Evolutionary conservation across 2,329 filamentous ascomycete genomes (phyloP), one percentile per base, ranked within the genome.

Genomic region (Aspergillus fructus): DNA sequence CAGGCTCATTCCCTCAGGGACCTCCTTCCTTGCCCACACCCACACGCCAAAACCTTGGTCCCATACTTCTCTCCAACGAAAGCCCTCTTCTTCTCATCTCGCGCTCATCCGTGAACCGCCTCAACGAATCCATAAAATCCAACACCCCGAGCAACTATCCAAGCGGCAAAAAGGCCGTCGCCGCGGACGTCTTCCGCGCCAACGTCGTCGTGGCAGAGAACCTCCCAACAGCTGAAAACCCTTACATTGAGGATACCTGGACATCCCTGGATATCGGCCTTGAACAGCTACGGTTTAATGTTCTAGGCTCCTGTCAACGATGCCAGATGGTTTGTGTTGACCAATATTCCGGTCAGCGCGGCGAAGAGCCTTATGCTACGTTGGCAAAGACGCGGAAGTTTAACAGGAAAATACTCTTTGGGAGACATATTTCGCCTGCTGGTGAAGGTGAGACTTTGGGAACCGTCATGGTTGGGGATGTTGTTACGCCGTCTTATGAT

Each of bases 321-420:
- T 99, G 94, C 66, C 92, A 96, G 72, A 97, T 99, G 93, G 89
- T 99, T 9, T 97, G 93, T 70, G 85, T 97, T 46, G 88, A 99
- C 68, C 94, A 97, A 72, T 79, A 86, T 47, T 96, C 89, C 12
- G 92, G 87, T 0, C 81, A 86, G 61, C 89, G 86, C 71, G 85
- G 87, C 62, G 86, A 91, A 61, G 94, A 97, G 72, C 94, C 94
- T 0, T 96, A 94, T 69, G 84, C 89, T 3, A 97, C 92, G 1
- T 77, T 99, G 58, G 88, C 90, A 2, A 96, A 96, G 78, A 96
- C 91, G 11, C 84, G 94, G 64, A 85, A 90, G 56, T 86, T 91
- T 62, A 86, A 90, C 51, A 91, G 92, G 2, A 92, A 92, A 74
- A 89, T 97, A 3, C 89, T 89, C 64, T 99, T 99, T 78, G 94